Evolutionary conservation across 2,329 filamentous ascomycete genomes (phyloP).

Genomic region (Cytospora paraplurivora): DNA sequence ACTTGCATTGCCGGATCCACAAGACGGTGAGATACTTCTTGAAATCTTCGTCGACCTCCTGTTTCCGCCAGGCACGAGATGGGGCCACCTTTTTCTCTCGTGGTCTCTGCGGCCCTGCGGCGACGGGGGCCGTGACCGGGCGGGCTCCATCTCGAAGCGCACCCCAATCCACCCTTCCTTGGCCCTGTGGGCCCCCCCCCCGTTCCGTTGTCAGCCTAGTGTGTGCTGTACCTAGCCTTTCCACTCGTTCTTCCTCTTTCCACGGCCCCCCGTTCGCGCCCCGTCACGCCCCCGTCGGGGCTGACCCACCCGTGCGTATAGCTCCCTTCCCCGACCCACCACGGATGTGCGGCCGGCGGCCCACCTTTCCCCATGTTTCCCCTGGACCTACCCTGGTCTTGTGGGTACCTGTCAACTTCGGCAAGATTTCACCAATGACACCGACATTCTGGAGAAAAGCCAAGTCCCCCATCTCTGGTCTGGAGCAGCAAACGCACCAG

Average conservation of each 20-base stretch:
- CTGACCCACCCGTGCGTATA: background rate
- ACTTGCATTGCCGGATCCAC: slow-evolving; percentile 13
- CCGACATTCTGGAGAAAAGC: slow-evolving; percentile 15
- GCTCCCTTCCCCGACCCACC: slow-evolving; percentile 3
- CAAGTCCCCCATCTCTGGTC: slow-evolving; percentile 5
- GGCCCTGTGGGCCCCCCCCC: slow-evolving; percentile 10
- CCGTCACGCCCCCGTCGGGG: background rate
- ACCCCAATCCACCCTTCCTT: slow-evolving; percentile 10
- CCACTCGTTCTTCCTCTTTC: slow-evolving; percentile 11
- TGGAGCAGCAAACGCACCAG: background rate
- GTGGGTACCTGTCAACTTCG: slow-evolving; percentile 27
- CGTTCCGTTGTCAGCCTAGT: slow-evolving; percentile 14
- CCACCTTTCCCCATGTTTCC: slow-evolving; percentile 19
- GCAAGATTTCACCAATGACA: slow-evolving; percentile 22
- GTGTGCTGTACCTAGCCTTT: background rate
- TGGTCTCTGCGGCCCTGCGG: background rate
- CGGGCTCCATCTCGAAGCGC: background rate
- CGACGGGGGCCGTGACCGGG: background rate
- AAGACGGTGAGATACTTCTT: slow-evolving; percentile 14
- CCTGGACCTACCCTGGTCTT: slow-evolving; percentile 1
- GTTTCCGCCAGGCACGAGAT: background rate
- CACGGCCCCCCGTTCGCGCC: slow-evolving; percentile 2
- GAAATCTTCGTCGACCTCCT: background rate
- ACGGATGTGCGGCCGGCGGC: slow-evolving; percentile 20
- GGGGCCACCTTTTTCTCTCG: background rate